A percentile compares a stretch with the other conserved stretches of the same genome.
Evolutionary conservation across 1,284 basidiomycete genomes (phyloP).

Genomic region (Neonothopanus nambi): DNA sequence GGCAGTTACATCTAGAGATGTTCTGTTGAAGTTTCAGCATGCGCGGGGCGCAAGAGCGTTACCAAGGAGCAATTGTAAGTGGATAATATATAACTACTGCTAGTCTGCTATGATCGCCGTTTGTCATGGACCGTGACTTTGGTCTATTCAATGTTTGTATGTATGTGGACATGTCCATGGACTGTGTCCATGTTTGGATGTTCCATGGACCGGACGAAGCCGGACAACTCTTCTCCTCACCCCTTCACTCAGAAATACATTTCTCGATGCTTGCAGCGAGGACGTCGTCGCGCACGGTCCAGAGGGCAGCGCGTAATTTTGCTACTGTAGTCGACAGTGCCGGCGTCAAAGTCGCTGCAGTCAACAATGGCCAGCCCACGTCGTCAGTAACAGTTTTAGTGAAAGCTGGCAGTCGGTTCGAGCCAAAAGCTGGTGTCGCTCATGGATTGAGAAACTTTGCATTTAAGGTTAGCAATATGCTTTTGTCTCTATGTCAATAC

Average conservation of each 20-base stretch:
- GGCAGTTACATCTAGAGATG: too few species aligned
- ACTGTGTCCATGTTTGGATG: not conserved
- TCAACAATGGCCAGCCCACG: slow-evolving; percentile 81
- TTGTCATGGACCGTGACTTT: too few species aligned
- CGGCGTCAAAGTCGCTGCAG: slow-evolving; percentile 83
- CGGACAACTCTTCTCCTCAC: slow-evolving; percentile 1
- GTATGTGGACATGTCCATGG: not conserved
- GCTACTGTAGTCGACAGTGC: slow-evolving; percentile 78
- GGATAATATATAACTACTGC: too few species aligned
- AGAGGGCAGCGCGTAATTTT: slow-evolving; percentile 67
- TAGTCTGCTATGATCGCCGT: too few species aligned
- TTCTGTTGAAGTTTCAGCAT: too few species aligned
- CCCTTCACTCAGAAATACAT: not conserved
- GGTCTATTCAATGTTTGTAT: too few species aligned
- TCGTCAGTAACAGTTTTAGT: slow-evolving; percentile 85
- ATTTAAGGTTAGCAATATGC: slow-evolving; percentile 75
- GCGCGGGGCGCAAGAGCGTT: too few species aligned
- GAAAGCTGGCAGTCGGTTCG: slow-evolving; percentile 88
- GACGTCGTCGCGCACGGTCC: slow-evolving; percentile 56
- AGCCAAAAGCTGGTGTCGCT: slow-evolving; percentile 84
- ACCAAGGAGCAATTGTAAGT: too few species aligned
- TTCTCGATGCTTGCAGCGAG: slow-evolving; percentile 57
- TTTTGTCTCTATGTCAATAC: not conserved
- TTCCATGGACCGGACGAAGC: slow-evolving; percentile 5
- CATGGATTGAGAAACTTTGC: slow-evolving; percentile 95